Percentiles rank a stretch among this genome's conserved stretches.
phyloP scores from a whole-genome alignment of 148 eudicot genomes.

The Oxyria digyna region DNA sequence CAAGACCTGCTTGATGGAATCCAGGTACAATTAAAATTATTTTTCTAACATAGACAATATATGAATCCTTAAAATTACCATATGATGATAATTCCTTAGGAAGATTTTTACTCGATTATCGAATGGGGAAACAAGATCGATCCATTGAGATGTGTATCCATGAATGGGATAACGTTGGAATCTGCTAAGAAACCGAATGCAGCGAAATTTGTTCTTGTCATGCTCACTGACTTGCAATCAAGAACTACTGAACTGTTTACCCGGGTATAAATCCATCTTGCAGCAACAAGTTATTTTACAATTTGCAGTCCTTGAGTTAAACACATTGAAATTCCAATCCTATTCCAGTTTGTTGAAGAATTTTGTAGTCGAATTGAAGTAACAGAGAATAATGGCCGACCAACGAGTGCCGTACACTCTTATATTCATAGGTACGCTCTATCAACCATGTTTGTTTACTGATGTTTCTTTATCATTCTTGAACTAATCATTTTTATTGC shows the following conservation, averaged over 20 bases:
- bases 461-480: not conserved
- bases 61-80: not conserved
- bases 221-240: constrained; percentile 81
- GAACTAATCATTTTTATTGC: not conserved
- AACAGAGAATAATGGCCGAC: constrained; percentile 68
- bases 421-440: constrained; percentile 63
- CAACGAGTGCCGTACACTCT: constrained; percentile 51
- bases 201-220: constrained; percentile 76
- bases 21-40: constrained; percentile 16
- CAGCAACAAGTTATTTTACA: not conserved
- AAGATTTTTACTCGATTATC: constrained; percentile 87
- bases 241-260: constrained; percentile 69
- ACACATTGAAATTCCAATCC: not conserved
- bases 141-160: constrained; percentile 85
- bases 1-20: constrained; percentile 43
- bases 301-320: not conserved
- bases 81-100: constrained; percentile 27
- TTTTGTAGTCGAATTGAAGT: constrained; percentile 83
- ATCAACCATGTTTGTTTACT: not conserved
- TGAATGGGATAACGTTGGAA: constrained; percentile 78
- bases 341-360: constrained; percentile 77
- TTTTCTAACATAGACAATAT: no score
- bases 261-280: constrained; percentile 32
- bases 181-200: constrained; percentile 91
- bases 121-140: constrained; percentile 97